Evolutionary conservation across 2,329 filamentous ascomycete species (phyloP).

Genomic region (Trichophyton mentagrophytes): DNA sequence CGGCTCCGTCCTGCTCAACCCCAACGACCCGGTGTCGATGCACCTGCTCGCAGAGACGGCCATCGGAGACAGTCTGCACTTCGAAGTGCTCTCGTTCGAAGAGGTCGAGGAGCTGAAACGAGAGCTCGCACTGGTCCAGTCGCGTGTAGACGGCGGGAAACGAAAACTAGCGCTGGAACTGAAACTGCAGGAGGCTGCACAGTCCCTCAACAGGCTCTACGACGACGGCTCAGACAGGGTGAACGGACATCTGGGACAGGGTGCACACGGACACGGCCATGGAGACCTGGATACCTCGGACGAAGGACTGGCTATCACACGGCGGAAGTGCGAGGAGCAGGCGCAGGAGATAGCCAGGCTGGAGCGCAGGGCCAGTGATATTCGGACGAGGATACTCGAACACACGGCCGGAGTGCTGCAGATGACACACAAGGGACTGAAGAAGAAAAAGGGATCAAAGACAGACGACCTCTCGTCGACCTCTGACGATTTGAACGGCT

Average conservation of each 20-base stretch:
- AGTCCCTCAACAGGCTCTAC: constrained; percentile 72
- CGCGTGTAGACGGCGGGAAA: constrained; percentile 68
- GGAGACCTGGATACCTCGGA: constrained; percentile 34
- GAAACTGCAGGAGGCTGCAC: constrained; percentile 87
- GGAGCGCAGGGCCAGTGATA: constrained; percentile 62
- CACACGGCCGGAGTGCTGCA: constrained; percentile 90
- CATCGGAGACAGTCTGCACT: constrained; percentile 73
- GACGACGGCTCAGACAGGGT: constrained; percentile 43
- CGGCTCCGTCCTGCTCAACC: constrained; percentile 28
- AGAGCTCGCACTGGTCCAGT: constrained; percentile 57
- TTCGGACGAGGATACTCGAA: constrained; percentile 64
- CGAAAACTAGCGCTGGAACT: constrained; percentile 78
- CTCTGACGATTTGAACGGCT: constrained; percentile 2
- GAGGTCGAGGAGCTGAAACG: constrained; percentile 89
- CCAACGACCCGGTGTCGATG: constrained; percentile 57
- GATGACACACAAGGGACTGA: constrained; percentile 68
- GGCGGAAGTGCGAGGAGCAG: constrained; percentile 73
- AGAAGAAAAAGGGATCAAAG: constrained; percentile 38
- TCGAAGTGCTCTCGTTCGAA: constrained; percentile 75
- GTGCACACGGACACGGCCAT: constrained; percentile 17
- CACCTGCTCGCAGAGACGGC: constrained; percentile 91
- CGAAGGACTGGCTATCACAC: constrained; percentile 59
- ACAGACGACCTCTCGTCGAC: constrained; percentile 34
- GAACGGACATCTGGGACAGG: constrained; percentile 13
- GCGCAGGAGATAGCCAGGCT: constrained; percentile 66